A percentile compares a stretch with the other conserved stretches of the same genome.
Conservation (phyloP, 257 asterid genomes). For the Primulina tabacum region DNA sequence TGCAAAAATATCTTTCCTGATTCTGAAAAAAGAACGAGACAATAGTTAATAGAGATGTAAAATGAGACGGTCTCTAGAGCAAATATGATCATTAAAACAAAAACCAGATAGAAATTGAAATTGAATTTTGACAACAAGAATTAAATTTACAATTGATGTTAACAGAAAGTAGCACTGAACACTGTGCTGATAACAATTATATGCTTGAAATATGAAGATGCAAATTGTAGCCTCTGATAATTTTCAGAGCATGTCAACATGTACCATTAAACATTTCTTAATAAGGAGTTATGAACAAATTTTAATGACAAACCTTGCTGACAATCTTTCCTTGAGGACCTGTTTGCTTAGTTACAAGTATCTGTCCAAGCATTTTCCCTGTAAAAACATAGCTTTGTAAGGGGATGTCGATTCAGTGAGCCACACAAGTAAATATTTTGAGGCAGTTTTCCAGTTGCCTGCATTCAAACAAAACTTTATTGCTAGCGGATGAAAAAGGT, state of each 20-base stretch:
- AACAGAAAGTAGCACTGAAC: neutral
- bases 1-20: neutral
- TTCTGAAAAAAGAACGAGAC: neutral
- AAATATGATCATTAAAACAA: neutral
- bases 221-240: conserved; percentile 11
- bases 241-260: neutral
- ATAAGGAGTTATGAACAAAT: neutral
- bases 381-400: conserved; percentile 27
- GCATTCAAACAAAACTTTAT: conserved; percentile 7
- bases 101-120: neutral
- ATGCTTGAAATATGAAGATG: neutral
- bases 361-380: conserved; percentile 94
- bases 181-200: no score
- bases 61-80: neutral
- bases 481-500: neutral
- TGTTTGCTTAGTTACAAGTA: conserved; percentile 94
- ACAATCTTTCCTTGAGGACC: conserved; percentile 95
- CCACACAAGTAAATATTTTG: neutral
- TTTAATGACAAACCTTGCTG: conserved; percentile 70
- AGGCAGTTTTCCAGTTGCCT: neutral
- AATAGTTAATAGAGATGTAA: neutral
- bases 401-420: conserved; percentile 2
- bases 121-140: conserved; percentile 14
- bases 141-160: conserved; percentile 10
- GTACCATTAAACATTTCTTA: neutral